A percentile compares a stretch with the other conserved stretches of the same genome.
These are phyloP conservation scores for Phytopythium mirpurense DNA, from an alignment of 352 stramenopile genomes.

Conservation along the genomic window DNA sequence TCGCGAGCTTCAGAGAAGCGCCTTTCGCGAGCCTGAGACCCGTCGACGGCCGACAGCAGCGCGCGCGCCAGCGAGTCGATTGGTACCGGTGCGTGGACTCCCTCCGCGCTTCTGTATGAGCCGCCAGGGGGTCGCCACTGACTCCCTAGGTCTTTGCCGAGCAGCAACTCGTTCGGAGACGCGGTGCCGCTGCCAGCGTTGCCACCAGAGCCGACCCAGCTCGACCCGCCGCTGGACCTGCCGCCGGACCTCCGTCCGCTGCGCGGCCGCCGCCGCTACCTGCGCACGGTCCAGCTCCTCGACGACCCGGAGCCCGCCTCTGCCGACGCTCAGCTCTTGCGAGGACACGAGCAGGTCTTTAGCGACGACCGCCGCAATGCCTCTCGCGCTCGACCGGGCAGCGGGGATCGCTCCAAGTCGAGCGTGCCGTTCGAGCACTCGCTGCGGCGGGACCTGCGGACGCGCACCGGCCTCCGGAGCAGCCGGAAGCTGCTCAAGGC, in stretches of 20 bases:
- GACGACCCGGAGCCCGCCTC: conserved; percentile 8
- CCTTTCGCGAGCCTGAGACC: background rate
- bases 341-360: no score
- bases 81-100: conserved; percentile 55
- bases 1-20: background rate
- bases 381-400: background rate
- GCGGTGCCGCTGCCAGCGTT: conserved; percentile 26
- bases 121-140: conserved; percentile 1
- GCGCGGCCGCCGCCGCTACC: conserved; percentile 33
- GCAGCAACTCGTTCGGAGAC: conserved; percentile 62
- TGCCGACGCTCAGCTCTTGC: background rate
- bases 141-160: background rate
- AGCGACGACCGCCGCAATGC: background rate
- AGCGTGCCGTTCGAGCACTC: conserved; percentile 11
- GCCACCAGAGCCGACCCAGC: conserved; percentile 28
- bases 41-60: background rate
- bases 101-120: background rate
- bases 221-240: conserved; percentile 53
- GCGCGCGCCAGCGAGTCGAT: conserved; percentile 3
- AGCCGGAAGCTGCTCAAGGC: conserved; percentile 2
- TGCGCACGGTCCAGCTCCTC: conserved; percentile 65
- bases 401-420: background rate
- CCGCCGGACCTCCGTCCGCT: conserved; percentile 47
- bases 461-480: no score
- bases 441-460: conserved; percentile 2